phyloP scores from a whole-genome alignment of 768 basidiomycete genomes.

The Sporobolomyces pararoseus region DNA sequence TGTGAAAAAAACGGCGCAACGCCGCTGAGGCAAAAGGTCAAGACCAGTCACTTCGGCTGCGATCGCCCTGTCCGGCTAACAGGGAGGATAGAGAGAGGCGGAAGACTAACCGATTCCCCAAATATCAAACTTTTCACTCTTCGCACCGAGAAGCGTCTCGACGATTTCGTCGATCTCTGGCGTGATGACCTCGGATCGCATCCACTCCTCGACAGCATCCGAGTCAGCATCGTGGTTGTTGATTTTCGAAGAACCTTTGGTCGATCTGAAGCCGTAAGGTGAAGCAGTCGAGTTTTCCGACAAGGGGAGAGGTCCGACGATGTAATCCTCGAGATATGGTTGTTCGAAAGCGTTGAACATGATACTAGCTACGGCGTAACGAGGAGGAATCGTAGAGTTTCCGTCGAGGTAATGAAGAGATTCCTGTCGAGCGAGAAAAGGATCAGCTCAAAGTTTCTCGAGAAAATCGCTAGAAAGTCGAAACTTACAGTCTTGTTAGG shows the following conservation, averaged over 20 bases:
- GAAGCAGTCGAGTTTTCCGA: conserved; percentile 23
- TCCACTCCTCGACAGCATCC: conserved; percentile 22
- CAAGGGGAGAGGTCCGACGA: conserved; percentile 44
- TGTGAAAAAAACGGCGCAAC: too few species aligned
- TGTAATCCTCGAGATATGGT: conserved; percentile 41
- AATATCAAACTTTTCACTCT: not conserved
- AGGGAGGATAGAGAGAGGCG: too few species aligned
- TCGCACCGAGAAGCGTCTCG: conserved; percentile 39
- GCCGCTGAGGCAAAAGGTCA: too few species aligned
- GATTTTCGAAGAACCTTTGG: conserved; percentile 38
- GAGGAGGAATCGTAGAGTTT: conserved; percentile 17
- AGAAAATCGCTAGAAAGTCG: too few species aligned
- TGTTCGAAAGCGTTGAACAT: conserved; percentile 27
- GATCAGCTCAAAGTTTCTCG: too few species aligned
- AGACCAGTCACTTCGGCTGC: too few species aligned
- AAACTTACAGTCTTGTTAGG: conserved; percentile 45
- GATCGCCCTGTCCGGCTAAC: too few species aligned
- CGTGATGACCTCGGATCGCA: conserved; percentile 29
- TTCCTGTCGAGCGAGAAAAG: too few species aligned
- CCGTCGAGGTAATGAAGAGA: conserved; percentile 34
- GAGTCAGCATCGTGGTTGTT: conserved; percentile 45
- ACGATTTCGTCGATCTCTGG: conserved; percentile 45
- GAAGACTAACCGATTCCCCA: conserved; percentile 27
- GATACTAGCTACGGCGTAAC: conserved; percentile 33
- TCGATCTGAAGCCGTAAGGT: conserved; percentile 31